phyloP scores from a whole-genome alignment of 495 filamentous ascomycete species.

The Talaromyces adpressus region DNA sequence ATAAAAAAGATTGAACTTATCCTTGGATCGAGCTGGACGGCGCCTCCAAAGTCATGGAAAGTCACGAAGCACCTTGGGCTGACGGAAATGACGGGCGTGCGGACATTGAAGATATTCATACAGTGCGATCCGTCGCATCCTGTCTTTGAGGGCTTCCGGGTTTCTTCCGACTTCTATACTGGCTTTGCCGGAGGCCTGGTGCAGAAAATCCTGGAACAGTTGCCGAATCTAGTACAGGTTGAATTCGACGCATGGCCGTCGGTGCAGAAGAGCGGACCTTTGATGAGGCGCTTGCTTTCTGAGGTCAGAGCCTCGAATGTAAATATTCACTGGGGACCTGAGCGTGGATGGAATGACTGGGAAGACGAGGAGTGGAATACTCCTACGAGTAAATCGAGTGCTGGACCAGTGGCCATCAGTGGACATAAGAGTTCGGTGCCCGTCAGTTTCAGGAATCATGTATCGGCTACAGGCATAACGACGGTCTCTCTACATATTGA shows the following conservation, averaged over 20 bases:
- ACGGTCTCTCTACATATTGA: background rate
- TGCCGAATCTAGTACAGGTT: slow-evolving; percentile 54
- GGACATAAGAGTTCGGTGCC: background rate
- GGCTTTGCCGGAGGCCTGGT: slow-evolving; percentile 58
- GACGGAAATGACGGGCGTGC: slow-evolving; percentile 51
- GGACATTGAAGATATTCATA: slow-evolving; percentile 65
- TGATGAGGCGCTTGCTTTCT: slow-evolving; percentile 62
- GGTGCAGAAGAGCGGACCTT: slow-evolving; percentile 58
- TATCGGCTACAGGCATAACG: background rate
- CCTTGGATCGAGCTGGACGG: slow-evolving; percentile 73
- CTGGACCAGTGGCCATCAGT: background rate
- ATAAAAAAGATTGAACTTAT: slow-evolving; percentile 69
- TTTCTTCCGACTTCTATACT: slow-evolving; percentile 65
- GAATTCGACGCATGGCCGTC: slow-evolving; percentile 71
- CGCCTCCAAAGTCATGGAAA: slow-evolving; percentile 66
- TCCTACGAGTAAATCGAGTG: background rate
- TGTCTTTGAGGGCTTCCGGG: slow-evolving; percentile 66
- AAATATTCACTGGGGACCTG: slow-evolving; percentile 60
- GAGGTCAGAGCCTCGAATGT: slow-evolving; percentile 44
- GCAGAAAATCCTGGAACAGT: slow-evolving; percentile 45
- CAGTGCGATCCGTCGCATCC: slow-evolving; percentile 71
- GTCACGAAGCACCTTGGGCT: slow-evolving; percentile 61
- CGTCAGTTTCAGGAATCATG: background rate
- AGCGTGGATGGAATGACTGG: slow-evolving; percentile 54
- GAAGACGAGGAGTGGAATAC: slow-evolving; percentile 22